These are phyloP conservation scores for Achaetomium macrosporum DNA, from an alignment of 2,329 filamentous ascomycete species.

Conservation along the genomic window DNA sequence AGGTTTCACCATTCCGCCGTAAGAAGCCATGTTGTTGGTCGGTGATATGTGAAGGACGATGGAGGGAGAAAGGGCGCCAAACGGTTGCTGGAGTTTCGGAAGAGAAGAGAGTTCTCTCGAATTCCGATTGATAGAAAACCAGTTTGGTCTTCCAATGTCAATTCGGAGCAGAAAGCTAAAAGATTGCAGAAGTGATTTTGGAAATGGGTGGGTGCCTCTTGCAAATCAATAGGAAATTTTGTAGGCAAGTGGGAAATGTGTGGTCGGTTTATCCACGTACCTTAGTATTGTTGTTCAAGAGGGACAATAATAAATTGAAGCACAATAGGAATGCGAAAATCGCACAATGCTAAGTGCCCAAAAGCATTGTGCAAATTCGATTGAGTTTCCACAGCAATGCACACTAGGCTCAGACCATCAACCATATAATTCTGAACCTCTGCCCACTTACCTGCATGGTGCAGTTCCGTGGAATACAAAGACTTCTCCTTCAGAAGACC, in stretches of 20 bases:
- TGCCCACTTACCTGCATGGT: background rate
- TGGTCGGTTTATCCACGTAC: too few relatives aligned
- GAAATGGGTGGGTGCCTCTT: background rate
- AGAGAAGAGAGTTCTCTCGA: background rate
- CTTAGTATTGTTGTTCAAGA: background rate
- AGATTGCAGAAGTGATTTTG: background rate
- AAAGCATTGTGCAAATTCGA: background rate
- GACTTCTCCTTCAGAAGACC: background rate
- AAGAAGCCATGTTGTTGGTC: conserved; percentile 2
- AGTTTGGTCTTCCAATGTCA: background rate
- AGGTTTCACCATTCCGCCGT: background rate
- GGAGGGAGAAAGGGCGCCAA: background rate
- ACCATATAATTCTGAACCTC: background rate
- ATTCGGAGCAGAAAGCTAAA: background rate
- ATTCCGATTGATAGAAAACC: background rate
- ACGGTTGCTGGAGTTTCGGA: background rate
- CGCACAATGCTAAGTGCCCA: conserved; percentile 1
- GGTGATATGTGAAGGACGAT: background rate
- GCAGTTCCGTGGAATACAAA: background rate
- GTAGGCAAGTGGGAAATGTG: background rate
- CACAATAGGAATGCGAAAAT: background rate
- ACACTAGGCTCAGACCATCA: background rate
- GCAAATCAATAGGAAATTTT: background rate
- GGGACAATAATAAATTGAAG: background rate
- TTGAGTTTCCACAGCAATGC: background rate